A percentile compares a stretch with the other conserved stretches of the same genome.
Evolutionary conservation across 345 rosid genomes (phyloP).

Genomic region (Citrus australasica): DNA sequence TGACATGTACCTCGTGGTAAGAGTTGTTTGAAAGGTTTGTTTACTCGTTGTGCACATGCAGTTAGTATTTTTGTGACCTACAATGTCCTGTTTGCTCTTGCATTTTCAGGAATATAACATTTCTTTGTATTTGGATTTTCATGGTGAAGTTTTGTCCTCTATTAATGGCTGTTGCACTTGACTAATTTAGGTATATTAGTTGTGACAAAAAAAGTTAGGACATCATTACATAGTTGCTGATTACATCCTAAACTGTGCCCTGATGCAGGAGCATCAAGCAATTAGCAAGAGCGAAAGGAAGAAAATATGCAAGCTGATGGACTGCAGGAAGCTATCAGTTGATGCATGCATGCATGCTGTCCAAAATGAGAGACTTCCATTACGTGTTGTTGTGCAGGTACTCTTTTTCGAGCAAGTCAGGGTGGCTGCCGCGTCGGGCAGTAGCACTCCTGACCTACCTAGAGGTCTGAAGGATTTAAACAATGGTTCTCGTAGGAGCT

Average conservation of each 20-base stretch:
- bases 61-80: neutral
- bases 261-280: constrained; percentile 63
- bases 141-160: neutral
- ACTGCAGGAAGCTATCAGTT: constrained; percentile 77
- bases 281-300: constrained; percentile 80
- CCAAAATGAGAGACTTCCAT: constrained; percentile 78
- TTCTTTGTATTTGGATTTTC: no score
- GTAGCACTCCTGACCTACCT: constrained; percentile 80
- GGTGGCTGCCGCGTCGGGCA: constrained; percentile 66
- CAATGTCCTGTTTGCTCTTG: neutral
- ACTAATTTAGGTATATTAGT: neutral
- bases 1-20: constrained; percentile 78
- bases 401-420: constrained; percentile 85
- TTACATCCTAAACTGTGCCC: neutral
- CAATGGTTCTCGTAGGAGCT: constrained; percentile 53
- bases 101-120: neutral
- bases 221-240: neutral
- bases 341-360: constrained; percentile 87
- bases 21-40: neutral
- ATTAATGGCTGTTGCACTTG: neutral
- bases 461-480: constrained; percentile 51
- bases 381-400: constrained; percentile 76
- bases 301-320: constrained; percentile 83
- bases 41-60: neutral
- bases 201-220: neutral